Evolutionary conservation across 2,329 filamentous ascomycete species (phyloP), one percentile per base, ranked within the genome.

Genomic region (Colletotrichum sp.): DNA sequence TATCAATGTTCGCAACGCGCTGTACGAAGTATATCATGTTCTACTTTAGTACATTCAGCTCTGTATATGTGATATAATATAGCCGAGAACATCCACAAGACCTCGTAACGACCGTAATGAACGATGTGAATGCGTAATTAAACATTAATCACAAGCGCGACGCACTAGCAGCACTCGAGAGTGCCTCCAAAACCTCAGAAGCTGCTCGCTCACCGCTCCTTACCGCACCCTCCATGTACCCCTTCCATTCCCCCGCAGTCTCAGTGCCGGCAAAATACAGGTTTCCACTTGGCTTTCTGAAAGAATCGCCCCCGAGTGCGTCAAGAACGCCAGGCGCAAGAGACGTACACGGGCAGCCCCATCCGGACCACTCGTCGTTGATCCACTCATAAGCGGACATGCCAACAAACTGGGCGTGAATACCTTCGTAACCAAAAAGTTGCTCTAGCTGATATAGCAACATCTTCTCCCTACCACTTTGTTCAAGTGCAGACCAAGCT

Each of bases 211-310:
- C 82, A 2, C 89, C 89, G 64, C 82, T 85, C 8, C 85, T 76
- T 13, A 91, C 80, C 0, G 89, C 89, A 3, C 90, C 89, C 73
- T 91, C 89, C 87, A 91, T 90, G 77, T 90, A 90, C 0, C 89
- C 89, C 69, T 87, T 88, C 89, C 89, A 91, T 71, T 87, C 84
- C 4, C 77, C 81, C 1, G 86, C 84, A 1, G 85, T 88, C 81
- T 91, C 89, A 0, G 89, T 90, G 0, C 90, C 89, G 4, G 85
- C 87, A 76, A 90, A 91, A 16, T 72, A 69, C 24, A 74, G 18
- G 29, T 86, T 82, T 7, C 84, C 81, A 62, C 80, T 79, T 1
- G 80, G 76, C 34, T 82, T 78, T n/a, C 83, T 78, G 12, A 87
- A 73, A 6, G 78, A 78, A 13, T 83, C 77, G 1, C 80, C 79